Percentiles rank a stretch among this genome's conserved stretches.
Evolutionary conservation across 441 rosid genomes (phyloP).

Genomic region (Erysimum cheiri): DNA sequence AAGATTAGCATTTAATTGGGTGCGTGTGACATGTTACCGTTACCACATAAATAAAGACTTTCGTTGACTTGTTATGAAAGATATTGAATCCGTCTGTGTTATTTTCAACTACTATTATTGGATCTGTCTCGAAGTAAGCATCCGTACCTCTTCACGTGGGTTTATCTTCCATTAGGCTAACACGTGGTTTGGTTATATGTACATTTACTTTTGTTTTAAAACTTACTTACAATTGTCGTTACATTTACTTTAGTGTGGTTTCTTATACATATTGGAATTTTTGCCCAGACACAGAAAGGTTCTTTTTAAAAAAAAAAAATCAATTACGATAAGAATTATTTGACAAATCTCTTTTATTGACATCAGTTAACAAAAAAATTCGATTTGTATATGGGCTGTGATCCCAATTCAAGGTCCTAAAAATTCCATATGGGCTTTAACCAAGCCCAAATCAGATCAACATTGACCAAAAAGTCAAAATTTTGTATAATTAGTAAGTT

Average conservation of each 20-base stretch:
- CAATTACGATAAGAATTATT: no score
- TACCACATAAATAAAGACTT: constrained; percentile 13
- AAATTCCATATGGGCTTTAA: background rate
- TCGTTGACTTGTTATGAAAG: constrained; percentile 25
- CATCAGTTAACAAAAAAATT: background rate
- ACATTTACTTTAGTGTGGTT: no score
- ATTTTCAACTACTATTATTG: constrained; percentile 20
- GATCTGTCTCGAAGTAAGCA: constrained; percentile 39
- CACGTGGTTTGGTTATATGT: no score
- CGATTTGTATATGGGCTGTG: no score
- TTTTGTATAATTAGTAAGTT: background rate
- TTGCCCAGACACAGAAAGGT: no score
- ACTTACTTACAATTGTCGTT: background rate
- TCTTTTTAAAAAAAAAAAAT: no score
- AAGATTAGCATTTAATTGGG: constrained; percentile 23
- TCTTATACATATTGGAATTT: no score
- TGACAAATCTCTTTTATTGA: background rate
- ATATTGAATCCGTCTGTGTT: background rate
- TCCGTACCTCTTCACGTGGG: constrained; percentile 35
- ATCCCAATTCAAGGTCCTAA: no score
- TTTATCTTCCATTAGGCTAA: constrained; percentile 9
- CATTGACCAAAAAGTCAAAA: background rate
- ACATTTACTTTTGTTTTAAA: no score
- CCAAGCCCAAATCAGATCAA: background rate
- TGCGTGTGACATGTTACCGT: constrained; percentile 34